phyloP scores from a whole-genome alignment of 2,329 filamentous ascomycete species.

The Trichoderma sp. region DNA sequence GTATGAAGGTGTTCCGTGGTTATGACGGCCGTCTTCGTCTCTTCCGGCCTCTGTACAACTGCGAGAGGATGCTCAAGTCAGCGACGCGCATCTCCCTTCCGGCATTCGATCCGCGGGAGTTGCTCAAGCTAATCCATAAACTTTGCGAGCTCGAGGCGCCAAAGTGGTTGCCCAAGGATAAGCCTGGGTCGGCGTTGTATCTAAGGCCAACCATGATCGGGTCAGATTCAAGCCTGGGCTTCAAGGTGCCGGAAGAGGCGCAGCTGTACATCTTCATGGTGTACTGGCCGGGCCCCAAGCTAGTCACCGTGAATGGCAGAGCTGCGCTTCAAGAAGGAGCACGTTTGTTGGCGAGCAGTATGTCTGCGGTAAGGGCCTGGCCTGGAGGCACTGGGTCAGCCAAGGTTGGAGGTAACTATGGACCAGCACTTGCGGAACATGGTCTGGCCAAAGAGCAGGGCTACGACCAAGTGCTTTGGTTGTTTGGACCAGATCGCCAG shows the following conservation, averaged over 20 bases:
- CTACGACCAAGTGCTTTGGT: conserved; percentile 80
- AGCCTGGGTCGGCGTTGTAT: conserved; percentile 72
- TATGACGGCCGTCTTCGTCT: conserved; percentile 70
- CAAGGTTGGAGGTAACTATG: conserved; percentile 93
- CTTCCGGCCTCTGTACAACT: conserved; percentile 72
- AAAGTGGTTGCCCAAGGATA: conserved; percentile 73
- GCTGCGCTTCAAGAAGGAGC: not conserved
- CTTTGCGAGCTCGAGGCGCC: conserved; percentile 70
- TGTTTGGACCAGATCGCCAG: conserved; percentile 72
- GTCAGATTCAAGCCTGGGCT: conserved; percentile 38
- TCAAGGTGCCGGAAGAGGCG: not conserved
- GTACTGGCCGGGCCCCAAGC: not conserved
- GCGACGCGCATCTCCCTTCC: conserved; percentile 69
- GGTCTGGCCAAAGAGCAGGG: not conserved
- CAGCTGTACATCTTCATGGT: not conserved
- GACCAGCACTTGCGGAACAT: conserved; percentile 48
- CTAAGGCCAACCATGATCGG: conserved; percentile 85
- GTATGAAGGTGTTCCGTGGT: conserved; percentile 76
- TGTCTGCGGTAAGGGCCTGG: conserved; percentile 57
- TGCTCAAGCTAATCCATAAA: conserved; percentile 69
- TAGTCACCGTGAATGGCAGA: not conserved
- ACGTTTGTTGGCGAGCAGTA: not conserved
- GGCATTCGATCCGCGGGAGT: conserved; percentile 64
- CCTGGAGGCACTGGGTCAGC: conserved; percentile 89
- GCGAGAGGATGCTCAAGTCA: conserved; percentile 60